Evolutionary conservation across 1,139 yeast species (phyloP).

Genomic region (Candida pseudoviswanathii): DNA sequence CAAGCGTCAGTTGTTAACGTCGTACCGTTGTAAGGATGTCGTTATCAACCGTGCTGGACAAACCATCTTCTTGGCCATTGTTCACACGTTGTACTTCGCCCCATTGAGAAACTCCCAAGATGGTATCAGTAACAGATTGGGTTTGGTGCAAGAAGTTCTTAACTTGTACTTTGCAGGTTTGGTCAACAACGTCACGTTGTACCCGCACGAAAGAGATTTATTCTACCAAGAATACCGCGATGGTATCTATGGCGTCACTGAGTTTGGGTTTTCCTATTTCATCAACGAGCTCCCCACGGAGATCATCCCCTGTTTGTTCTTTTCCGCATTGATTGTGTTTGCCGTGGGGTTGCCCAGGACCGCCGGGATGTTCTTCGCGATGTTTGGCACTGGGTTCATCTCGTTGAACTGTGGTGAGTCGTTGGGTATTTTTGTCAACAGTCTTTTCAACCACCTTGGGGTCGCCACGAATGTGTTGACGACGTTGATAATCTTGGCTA

Average conservation of each 20-base stretch:
- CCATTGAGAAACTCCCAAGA: conserved; percentile 61
- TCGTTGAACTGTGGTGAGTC: conserved; percentile 80
- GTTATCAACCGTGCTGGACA: conserved; percentile 70
- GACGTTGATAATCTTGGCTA: conserved; percentile 63
- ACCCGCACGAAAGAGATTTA: conserved; percentile 71
- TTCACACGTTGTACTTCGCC: conserved; percentile 70
- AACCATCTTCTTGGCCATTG: conserved; percentile 61
- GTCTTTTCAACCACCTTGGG: conserved; percentile 75
- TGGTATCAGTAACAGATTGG: conserved; percentile 68
- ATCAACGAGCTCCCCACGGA: conserved; percentile 77
- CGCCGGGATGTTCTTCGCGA: conserved; percentile 65
- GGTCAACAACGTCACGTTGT: conserved; percentile 72
- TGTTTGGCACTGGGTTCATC: conserved; percentile 56
- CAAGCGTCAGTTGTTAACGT: conserved; percentile 43
- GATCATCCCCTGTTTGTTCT: conserved; percentile 57
- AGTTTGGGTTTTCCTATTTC: conserved; percentile 68
- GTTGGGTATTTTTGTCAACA: conserved; percentile 74
- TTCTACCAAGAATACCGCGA: conserved; percentile 82
- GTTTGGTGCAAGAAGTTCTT: conserved; percentile 72
- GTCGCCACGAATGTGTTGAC: conserved; percentile 75
- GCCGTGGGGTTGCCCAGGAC: conserved; percentile 76
- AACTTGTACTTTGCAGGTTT: conserved; percentile 79
- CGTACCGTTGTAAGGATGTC: conserved; percentile 62
- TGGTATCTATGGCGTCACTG: conserved; percentile 66
- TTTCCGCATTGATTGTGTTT: conserved; percentile 63